These are phyloP conservation scores for Talaromyces verruculosus DNA, from an alignment of 2,329 filamentous ascomycete genomes.

Conservation along the genomic window DNA sequence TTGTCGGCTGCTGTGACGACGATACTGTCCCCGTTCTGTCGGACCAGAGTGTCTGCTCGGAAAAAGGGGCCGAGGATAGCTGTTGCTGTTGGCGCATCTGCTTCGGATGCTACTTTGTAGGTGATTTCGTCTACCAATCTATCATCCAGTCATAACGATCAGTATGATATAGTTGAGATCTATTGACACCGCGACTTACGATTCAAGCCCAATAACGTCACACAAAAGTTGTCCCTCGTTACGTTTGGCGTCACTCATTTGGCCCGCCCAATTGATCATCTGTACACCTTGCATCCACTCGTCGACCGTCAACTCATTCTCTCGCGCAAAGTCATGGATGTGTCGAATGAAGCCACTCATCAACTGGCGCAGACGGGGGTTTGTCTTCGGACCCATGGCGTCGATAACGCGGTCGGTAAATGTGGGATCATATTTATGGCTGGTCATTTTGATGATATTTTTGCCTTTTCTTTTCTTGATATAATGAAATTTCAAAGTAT, in stretches of 20 bases:
- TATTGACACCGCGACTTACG: constrained; percentile 37
- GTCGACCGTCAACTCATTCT: constrained; percentile 59
- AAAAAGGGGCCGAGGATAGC: constrained; percentile 86
- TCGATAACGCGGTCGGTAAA: constrained; percentile 71
- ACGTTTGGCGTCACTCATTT: constrained; percentile 61
- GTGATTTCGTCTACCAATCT: constrained; percentile 78
- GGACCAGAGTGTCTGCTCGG: constrained; percentile 68
- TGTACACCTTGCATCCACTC: constrained; percentile 60
- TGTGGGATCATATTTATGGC: constrained; percentile 39
- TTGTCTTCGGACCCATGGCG: constrained; percentile 69
- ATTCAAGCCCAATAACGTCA: constrained; percentile 60
- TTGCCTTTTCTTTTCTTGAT: neutral
- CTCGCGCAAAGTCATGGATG: constrained; percentile 60
- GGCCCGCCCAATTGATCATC: constrained; percentile 61
- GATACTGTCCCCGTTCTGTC: constrained; percentile 69
- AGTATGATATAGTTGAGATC: neutral
- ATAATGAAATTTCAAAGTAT: neutral
- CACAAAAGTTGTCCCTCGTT: constrained; percentile 64
- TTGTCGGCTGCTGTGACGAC: constrained; percentile 47
- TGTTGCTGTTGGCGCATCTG: constrained; percentile 64
- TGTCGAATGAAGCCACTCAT: constrained; percentile 55
- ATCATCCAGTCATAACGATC: constrained; percentile 37
- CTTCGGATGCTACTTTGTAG: constrained; percentile 58
- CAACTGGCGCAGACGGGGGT: constrained; percentile 65
- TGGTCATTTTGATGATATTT: constrained; percentile 7